phyloP scores from a whole-genome alignment of 345 rosid genomes.

The Trapa bicornis region DNA sequence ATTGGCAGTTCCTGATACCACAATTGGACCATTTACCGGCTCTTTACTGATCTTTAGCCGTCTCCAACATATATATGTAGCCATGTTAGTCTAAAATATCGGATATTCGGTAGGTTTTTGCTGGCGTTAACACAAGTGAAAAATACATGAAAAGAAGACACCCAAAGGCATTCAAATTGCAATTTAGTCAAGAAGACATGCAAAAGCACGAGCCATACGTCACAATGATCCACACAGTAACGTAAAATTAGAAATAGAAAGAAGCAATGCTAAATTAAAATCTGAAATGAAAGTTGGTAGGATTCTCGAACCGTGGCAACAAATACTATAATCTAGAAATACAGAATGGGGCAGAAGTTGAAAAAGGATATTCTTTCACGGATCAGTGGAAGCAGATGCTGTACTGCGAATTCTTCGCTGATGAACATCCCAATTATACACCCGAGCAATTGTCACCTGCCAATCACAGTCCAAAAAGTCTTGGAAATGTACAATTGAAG shows the following conservation, averaged over 20 bases:
- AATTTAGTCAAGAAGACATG: background rate
- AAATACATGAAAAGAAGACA: background rate
- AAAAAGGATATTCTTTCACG: constrained; percentile 12
- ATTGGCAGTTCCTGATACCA: too few relatives aligned
- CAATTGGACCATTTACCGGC: too few relatives aligned
- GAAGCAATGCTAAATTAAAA: background rate
- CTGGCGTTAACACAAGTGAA: too few relatives aligned
- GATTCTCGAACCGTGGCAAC: background rate
- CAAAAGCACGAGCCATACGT: background rate
- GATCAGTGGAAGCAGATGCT: constrained; percentile 26
- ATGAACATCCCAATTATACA: constrained; percentile 89
- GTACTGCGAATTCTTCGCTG: constrained; percentile 62
- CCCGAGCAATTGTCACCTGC: constrained; percentile 80
- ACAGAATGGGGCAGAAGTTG: background rate
- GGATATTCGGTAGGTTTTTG: too few relatives aligned
- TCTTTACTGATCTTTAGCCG: too few relatives aligned
- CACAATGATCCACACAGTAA: background rate
- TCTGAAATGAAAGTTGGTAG: background rate
- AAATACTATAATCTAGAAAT: background rate
- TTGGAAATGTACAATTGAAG: background rate
- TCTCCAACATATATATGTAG: too few relatives aligned
- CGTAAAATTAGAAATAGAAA: background rate
- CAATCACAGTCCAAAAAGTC: background rate
- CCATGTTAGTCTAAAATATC: too few relatives aligned
- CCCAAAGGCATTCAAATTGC: background rate